Base-by-base conservation (phyloP, 2,329 filamentous ascomycete genomes). In the Paracamarosporium sp. region DNA sequence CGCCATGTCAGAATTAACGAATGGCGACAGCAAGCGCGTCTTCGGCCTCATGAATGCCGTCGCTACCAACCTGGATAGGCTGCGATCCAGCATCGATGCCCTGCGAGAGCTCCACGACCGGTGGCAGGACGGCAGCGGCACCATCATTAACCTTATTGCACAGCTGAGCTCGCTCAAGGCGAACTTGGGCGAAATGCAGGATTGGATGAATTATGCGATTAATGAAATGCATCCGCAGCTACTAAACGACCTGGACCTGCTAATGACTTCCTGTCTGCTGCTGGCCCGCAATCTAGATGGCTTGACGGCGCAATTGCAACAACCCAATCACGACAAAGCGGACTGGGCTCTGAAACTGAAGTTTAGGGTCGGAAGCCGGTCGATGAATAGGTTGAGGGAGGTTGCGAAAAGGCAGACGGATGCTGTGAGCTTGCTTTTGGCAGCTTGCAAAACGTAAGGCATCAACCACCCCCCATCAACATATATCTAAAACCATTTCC, bases 111-210 rank as follows among this genome's bases (percentile, higher is more conserved):
- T 76, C 35, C 72, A 74, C 66, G 70, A 76, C 55, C 71, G 66
- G 41, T 74, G 67, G 66, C 70, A 63, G 45, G 71, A 71, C 59
- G 58, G 61, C 62, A 67, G 67, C 57, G 65, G 62, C 46, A 66
- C 65, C 7, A 70, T 67, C 17, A 76, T 76, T 60, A 75, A 76
- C 50, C 63, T 76, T 20, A 75, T 76, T 58, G 73, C 73, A 44
- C 72, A 76, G 52, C 52, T 75, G 30, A 72, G 72, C 1, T 66
- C 72, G 1, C 55, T 76, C 40, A 75, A 73, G 52, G 71, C 72
- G 13, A 72, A 68, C 44, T 66, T 75, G 44, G 67, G 63, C 13
- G 72, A 70, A 54, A 73, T 75, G 60, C 68, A 71, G 43, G 71
- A 75, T 55, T 74, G 71, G 71, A 68, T 76, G 55, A 70, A 69